Evolutionary conservation across 495 filamentous ascomycete species (phyloP), one percentile per base, ranked within the genome.

Genomic region (Aspergillus saccharolyticus): DNA sequence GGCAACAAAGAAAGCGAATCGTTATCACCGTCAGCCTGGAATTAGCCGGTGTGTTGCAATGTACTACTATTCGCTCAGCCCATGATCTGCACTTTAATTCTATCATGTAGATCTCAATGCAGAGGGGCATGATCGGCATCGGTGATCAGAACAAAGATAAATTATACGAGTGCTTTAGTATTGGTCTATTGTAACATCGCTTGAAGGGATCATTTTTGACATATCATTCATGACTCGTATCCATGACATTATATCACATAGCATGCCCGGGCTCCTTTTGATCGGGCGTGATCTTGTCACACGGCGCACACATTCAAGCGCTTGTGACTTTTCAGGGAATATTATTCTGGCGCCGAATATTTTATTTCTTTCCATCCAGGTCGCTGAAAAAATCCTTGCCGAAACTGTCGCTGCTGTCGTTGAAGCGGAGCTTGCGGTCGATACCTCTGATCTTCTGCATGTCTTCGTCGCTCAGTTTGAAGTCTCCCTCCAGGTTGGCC

Each of bases 341-440:
- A 28, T n/a, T n/a, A 28, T 3, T 4, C 25, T 3, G 9, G 33
- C 33, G 33, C 33, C 4, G 33, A 39, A 12, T 2, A 39, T 17
- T 28, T 30, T 50, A 50, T 15, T 63, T 58, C 74, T 85, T 86
- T 1, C 84, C 85, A 20, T 88, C 85, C 60, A 88, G 57, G 66
- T 83, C 85, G 0, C 61, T 64, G 62, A 84, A 89, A 47, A 88
- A 81, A 2, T 83, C 71, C 58, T 74, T 74, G 0, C 82, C 81
- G 72, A 86, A 88, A 42, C 67, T 67, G 19, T 58, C 67, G 24
- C 74, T 77, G 6, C 79, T 77, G 68, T 87, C 78, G 59, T 86
- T 87, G 67, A 86, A 84, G 28, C 85, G 72, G 28, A 80, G 30
- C 68, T 81, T 85, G 67, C 76, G 80, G 60, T 87, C 75, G 14